Base-by-base conservation (phyloP, 345 rosid species). In the Heritiera fomes region DNA sequence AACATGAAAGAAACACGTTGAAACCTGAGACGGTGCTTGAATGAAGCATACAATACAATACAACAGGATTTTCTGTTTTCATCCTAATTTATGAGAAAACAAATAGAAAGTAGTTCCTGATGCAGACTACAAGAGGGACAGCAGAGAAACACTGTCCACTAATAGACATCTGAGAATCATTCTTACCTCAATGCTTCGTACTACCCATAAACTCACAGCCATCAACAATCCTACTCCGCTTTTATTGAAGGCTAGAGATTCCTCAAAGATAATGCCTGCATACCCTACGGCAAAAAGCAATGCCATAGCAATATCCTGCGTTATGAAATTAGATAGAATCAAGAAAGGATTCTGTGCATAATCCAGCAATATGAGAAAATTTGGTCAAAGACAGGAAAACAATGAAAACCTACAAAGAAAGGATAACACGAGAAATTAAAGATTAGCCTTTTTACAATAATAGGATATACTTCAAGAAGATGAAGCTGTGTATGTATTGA, bases 131-230 rank as follows among this genome's bases (percentile, higher is more conserved):
- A 61, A 69, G 69, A 77, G 43, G 49, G 41, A 7, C 52, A 40
- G 52, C n/a, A 65, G 20, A 55, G 34, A 77, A 50, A 66, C 52
- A 13, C 52, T 7, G 18, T 55, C 34, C 32, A 30, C 38, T 55
- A 52, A 4, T 12, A 38, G 49, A 69, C 30, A 66, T 18, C 23
- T 15, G 41, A 65, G 68, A 43, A 64, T 62, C 47, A 67, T 77
- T 70, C 92, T 90, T 87, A 96, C 99, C 84, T 97, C 97, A 34
- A 91, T 88, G 86, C 94, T 90, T 81, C 98, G 86, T 50, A 96
- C 85, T 46, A 90, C 88, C 99, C 99, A 96, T 82, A 96, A 83
- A 85, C 99, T 89, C 75, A 94, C 98, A 80, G 98, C 99, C 99
- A 96, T 96, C 85, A 96, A 56, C 55, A 96, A 86, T 83, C 92